Evolutionary conservation across 208 protist genomes (phyloP).

Genomic region (Leishmania lainsoni): DNA sequence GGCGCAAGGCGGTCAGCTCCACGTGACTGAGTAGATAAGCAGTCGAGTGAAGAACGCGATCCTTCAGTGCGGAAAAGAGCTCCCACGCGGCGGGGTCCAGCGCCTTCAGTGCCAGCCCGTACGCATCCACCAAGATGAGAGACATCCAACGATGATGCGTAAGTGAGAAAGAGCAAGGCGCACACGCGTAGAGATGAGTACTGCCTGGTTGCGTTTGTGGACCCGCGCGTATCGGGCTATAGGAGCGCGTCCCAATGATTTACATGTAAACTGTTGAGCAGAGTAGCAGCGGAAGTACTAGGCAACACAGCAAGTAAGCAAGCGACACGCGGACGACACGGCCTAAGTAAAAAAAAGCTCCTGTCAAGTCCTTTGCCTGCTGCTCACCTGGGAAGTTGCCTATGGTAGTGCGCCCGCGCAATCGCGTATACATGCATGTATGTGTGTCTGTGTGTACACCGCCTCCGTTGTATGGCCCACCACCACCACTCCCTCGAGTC

Average conservation of each 20-base stretch:
- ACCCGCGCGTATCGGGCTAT: neutral
- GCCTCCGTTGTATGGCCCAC: neutral
- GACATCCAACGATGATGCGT: neutral
- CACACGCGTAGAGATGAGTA: neutral
- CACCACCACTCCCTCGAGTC: neutral
- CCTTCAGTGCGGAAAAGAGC: neutral
- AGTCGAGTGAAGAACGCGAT: slow-evolving; percentile 3
- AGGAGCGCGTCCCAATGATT: neutral
- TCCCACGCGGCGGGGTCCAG: slow-evolving; percentile 4
- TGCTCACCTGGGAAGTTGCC: neutral
- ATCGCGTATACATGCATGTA: neutral
- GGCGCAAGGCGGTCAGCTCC: slow-evolving; percentile 5
- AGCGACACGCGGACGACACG: neutral
- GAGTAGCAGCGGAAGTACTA: neutral
- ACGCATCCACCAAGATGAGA: slow-evolving; percentile 2
- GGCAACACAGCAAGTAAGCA: neutral
- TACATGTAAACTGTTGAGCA: neutral
- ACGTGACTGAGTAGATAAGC: neutral
- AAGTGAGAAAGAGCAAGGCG: neutral
- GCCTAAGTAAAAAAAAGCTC: neutral
- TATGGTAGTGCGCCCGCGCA: neutral
- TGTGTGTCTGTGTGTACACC: neutral
- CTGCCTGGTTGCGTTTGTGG: neutral
- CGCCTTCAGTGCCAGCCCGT: neutral
- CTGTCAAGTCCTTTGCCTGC: neutral